phyloP scores from a whole-genome alignment of 371 early-diverging fungal species.

The Mortierella sp. region DNA sequence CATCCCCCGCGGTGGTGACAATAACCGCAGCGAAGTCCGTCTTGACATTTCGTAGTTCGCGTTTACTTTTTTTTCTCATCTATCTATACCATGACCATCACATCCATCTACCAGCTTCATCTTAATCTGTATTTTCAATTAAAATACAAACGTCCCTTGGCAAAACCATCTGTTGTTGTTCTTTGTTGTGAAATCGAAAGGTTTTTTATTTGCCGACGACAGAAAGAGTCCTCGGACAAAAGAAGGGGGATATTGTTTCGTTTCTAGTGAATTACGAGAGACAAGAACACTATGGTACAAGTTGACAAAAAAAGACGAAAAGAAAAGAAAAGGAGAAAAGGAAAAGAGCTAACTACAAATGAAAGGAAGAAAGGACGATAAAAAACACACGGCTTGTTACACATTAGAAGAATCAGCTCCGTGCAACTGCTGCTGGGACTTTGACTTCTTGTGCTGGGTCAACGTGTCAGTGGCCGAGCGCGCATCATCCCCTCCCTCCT shows the following conservation, averaged over 20 bases:
- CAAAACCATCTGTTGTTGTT: no score
- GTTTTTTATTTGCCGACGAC: not conserved
- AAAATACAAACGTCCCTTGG: not conserved
- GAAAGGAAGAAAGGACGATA: not conserved
- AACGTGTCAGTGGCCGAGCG: not conserved
- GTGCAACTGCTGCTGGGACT: not conserved
- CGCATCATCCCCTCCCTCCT: not conserved
- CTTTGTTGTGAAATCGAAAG: not conserved
- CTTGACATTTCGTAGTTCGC: not conserved
- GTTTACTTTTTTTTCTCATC: not conserved
- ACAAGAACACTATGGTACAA: constrained; percentile 6
- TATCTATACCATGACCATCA: no score
- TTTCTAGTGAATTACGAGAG: not conserved
- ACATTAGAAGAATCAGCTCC: not conserved
- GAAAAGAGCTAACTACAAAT: not conserved
- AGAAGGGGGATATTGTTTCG: not conserved
- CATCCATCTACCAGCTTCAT: not conserved
- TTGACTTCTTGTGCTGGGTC: constrained; percentile 6
- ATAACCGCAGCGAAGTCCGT: not conserved
- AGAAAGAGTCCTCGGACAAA: no score
- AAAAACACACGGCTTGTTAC: not conserved
- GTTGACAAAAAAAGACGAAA: not conserved
- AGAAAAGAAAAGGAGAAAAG: not conserved
- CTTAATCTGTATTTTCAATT: not conserved
- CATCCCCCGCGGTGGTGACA: not conserved